phyloP scores from a whole-genome alignment of 495 filamentous ascomycete genomes.

The Tetracladium setigerum region DNA sequence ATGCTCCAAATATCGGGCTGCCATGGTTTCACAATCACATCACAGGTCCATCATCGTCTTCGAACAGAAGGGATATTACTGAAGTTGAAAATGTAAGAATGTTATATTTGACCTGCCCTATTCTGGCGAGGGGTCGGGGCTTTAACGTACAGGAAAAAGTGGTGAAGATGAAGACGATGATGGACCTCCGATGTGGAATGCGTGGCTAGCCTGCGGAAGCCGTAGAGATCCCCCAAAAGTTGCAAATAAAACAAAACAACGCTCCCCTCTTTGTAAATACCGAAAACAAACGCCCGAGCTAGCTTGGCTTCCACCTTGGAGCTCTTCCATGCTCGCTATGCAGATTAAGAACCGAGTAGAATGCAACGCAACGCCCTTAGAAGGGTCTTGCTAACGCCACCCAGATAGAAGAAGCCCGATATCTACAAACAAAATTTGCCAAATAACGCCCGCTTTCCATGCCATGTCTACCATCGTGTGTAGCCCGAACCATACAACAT shows the following conservation, averaged over 20 bases:
- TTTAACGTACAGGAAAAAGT: conserved; percentile 72
- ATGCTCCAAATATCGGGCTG: too few relatives aligned
- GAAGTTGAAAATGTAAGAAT: conserved; percentile 34
- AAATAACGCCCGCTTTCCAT: conserved; percentile 11
- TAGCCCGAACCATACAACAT: conserved; percentile 82
- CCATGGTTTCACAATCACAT: conserved; percentile 36
- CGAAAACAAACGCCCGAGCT: conserved; percentile 32
- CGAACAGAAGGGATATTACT: conserved; percentile 30
- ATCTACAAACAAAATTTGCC: conserved; percentile 13
- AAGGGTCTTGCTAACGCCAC: conserved; percentile 12
- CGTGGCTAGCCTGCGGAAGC: conserved; percentile 28
- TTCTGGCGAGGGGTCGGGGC: conserved; percentile 21
- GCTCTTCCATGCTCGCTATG: conserved; percentile 29
- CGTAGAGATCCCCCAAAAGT: conserved; percentile 14
- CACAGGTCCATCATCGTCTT: conserved; percentile 49
- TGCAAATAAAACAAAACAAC: conserved; percentile 27
- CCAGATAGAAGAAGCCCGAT: conserved; percentile 19
- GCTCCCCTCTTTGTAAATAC: conserved; percentile 34
- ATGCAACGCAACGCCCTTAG: conserved; percentile 21
- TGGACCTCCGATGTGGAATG: conserved; percentile 44
- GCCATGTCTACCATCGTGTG: conserved; percentile 56
- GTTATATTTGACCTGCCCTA: conserved; percentile 44
- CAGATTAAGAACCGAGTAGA: conserved; percentile 17
- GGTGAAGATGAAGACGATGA: conserved; percentile 61
- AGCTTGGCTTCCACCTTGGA: conserved; percentile 31